These are phyloP conservation scores for Nicotiana attenuata DNA, from an alignment of 257 asterid species.

Conservation along the genomic window DNA sequence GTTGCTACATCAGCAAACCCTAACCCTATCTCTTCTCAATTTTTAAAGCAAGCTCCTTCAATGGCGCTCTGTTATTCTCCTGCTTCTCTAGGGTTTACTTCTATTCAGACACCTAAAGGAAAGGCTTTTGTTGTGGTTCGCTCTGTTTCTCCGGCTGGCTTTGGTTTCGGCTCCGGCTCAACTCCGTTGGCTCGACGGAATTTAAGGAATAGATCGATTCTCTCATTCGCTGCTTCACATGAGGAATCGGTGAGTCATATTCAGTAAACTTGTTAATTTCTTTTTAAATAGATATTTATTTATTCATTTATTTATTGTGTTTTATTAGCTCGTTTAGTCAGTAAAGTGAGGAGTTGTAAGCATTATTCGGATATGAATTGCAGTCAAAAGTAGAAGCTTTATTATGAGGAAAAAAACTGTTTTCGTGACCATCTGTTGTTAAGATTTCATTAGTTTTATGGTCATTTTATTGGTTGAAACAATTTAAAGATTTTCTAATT, in stretches of 20 bases:
- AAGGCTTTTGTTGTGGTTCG: constrained; percentile 15
- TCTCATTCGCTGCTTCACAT: constrained; percentile 59
- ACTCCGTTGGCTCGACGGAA: constrained; percentile 1
- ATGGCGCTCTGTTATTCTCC: constrained; percentile 6
- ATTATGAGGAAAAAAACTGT: not conserved
- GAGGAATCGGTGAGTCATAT: constrained; percentile 64
- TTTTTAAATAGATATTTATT: not conserved
- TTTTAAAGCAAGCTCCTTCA: not conserved
- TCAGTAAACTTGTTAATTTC: not conserved
- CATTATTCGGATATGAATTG: not conserved
- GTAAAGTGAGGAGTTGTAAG: not conserved
- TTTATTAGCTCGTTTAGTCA: not conserved
- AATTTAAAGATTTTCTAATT: not conserved
- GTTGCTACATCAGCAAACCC: too few relatives aligned
- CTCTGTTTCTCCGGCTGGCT: constrained; percentile 22
- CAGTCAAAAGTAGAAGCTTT: not conserved
- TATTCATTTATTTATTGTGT: not conserved
- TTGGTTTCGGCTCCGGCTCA: constrained; percentile 15
- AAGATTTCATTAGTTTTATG: not conserved
- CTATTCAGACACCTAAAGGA: constrained; percentile 12
- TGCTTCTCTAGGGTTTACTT: constrained; percentile 8
- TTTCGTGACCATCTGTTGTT: not conserved
- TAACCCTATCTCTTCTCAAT: not conserved
- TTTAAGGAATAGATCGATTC: constrained; percentile 36
- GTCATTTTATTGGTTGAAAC: not conserved